Evolutionary conservation across 2,329 filamentous ascomycete genomes (phyloP).

Genomic region (Ophiostoma triangulosporum): DNA sequence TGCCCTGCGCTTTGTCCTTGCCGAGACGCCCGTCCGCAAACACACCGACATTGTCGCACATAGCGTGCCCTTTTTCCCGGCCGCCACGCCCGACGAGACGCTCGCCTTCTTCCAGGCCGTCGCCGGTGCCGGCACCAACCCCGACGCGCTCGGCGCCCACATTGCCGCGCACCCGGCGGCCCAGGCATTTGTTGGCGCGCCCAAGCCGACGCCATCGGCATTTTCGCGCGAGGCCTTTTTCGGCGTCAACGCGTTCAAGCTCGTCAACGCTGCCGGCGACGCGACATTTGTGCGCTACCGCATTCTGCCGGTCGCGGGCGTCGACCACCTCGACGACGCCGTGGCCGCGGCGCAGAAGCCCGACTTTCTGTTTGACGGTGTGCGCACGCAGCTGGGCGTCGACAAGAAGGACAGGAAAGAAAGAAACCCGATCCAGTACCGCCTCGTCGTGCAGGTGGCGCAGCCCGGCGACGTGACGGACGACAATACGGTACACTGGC

Average conservation of each 20-base stretch:
- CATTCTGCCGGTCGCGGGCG: slow-evolving; percentile 31
- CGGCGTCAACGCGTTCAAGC: slow-evolving; percentile 35
- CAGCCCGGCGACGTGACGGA: slow-evolving; percentile 17
- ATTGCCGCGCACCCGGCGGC: slow-evolving; percentile 33
- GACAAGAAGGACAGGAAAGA: slow-evolving; percentile 11
- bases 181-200: slow-evolving; percentile 30
- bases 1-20: slow-evolving; percentile 33
- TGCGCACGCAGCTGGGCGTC: slow-evolving; percentile 23
- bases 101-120: slow-evolving; percentile 33
- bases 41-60: slow-evolving; percentile 46
- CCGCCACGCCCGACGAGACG: slow-evolving; percentile 37
- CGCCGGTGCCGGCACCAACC: slow-evolving; percentile 19
- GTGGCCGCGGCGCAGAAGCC: slow-evolving; percentile 24
- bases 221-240: slow-evolving; percentile 36
- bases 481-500: slow-evolving; percentile 29
- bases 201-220: slow-evolving; percentile 35
- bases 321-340: slow-evolving; percentile 25
- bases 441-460: slow-evolving; percentile 33
- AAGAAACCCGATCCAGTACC: slow-evolving; percentile 26
- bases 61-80: slow-evolving; percentile 38
- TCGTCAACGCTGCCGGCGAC: slow-evolving; percentile 26
- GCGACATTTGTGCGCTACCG: slow-evolving; percentile 34
- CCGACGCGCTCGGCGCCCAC: slow-evolving; percentile 26
- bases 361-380: slow-evolving; percentile 36
- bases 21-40: slow-evolving; percentile 23